Evolutionary conservation across 306 rosid species (phyloP), one percentile per base, ranked within the genome.

Genomic region (Castanea sativa): DNA sequence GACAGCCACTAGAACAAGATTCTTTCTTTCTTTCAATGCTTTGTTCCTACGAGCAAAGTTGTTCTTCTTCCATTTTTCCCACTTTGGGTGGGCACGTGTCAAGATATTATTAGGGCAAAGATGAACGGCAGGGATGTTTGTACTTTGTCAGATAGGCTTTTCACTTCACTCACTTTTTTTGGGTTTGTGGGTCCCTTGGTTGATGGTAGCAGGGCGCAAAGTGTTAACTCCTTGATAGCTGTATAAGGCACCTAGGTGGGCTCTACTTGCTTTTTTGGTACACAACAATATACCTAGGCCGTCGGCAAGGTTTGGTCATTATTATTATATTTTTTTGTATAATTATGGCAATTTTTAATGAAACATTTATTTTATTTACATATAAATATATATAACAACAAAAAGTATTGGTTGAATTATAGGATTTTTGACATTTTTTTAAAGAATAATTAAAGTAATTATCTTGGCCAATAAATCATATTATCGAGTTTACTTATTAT

Each of bases 101-200:
- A 0, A 25, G 1, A 23, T 64, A 1, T 1, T 4, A 71, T 81
- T 76, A 49, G 32, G 69, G 13, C 6, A 13, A 2, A 1, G 18
- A 69, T 20, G 71, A 52, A 86, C 83, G 85, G 81, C 76, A 6
- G 5, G 7, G 81, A 77, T 80, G 55, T 30, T 49, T 49, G 53
- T 49, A 49, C 53, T 49, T 49, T 13, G 21, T 60, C 13, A 33
- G 72, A 71, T 25, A 9, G 5, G 32, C 81, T 77, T 81, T 82
- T 83, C 60, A 41, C 57, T 14, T 30, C 72, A 29, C 83, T 83
- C 45, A 41, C 45, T 41, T 41, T 86, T 86, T 86, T 75, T 78
- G 77, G 55, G 51, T 41, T 41, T 75, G 78, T 61, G 65, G 85
- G 81, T 12, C 89, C 72, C 2, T 45, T 38, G 3, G 76, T 21